These are phyloP conservation scores for Serendipita sp. DNA, from an alignment of 1,284 basidiomycete genomes.

Conservation along the genomic window DNA sequence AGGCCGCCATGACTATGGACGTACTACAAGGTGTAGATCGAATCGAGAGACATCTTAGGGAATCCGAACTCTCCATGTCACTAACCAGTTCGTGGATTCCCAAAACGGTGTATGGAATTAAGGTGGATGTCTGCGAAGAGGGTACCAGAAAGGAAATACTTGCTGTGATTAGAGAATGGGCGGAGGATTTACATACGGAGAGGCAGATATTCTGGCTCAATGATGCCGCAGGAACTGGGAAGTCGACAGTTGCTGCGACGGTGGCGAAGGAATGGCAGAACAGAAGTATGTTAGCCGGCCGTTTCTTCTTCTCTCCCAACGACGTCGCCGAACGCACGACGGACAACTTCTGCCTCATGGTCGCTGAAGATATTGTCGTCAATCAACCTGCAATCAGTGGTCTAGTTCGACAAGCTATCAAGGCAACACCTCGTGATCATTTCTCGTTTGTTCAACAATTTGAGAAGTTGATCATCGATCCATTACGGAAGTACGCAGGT, in stretches of 20 bases:
- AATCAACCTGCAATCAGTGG: constrained; percentile 15
- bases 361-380: constrained; percentile 8
- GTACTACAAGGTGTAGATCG: too few species aligned
- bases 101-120: not conserved
- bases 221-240: constrained; percentile 16
- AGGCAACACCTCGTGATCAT: constrained; percentile 8
- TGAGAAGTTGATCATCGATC: constrained; percentile 16
- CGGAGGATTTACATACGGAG: not conserved
- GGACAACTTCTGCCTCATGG: not conserved
- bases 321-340: too few species aligned
- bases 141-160: not conserved
- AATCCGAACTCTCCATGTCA: too few species aligned
- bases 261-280: not conserved
- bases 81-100: too few species aligned
- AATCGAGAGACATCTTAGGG: too few species aligned
- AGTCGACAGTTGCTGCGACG: constrained; percentile 7
- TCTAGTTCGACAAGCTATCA: constrained; percentile 15
- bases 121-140: not conserved
- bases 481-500: constrained; percentile 12
- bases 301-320: not conserved
- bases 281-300: not conserved
- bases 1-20: too few species aligned
- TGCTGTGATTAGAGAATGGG: not conserved
- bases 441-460: constrained; percentile 15
- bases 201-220: constrained; percentile 1